Percentiles rank a stretch among this genome's conserved stretches.
phyloP scores from a whole-genome alignment of 345 rosid genomes.

The Euphorbia pulcherrima region DNA sequence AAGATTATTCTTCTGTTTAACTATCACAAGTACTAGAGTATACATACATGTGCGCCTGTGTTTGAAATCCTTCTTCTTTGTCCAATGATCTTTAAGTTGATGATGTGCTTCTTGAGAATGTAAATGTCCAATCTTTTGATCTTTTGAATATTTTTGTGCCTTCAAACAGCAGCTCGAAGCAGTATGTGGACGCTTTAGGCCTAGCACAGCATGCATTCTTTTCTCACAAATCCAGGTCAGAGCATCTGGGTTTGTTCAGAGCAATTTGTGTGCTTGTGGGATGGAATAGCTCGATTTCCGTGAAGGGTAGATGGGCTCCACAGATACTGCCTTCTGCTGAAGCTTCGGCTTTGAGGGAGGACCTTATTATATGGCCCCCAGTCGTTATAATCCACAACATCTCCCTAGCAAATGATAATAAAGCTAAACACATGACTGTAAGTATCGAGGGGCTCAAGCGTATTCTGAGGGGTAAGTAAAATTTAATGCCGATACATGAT shows the following conservation, averaged over 20 bases:
- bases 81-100: neutral
- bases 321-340: constrained; percentile 31
- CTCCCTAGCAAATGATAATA: constrained; percentile 33
- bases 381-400: constrained; percentile 42
- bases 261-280: constrained; percentile 55
- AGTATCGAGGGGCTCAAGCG: constrained; percentile 31
- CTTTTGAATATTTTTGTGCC: constrained; percentile 6
- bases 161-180: constrained; percentile 35
- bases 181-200: constrained; percentile 31
- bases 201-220: constrained; percentile 42
- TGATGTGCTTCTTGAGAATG: too few relatives aligned
- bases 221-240: constrained; percentile 27
- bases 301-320: constrained; percentile 28
- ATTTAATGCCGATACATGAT: neutral
- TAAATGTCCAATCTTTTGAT: neutral
- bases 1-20: too few relatives aligned
- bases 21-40: too few relatives aligned
- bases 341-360: constrained; percentile 40
- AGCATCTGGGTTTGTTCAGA: constrained; percentile 54
- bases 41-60: neutral
- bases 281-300: constrained; percentile 28
- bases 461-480: constrained; percentile 37
- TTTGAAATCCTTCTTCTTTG: neutral
- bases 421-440: constrained; percentile 27
- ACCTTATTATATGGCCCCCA: constrained; percentile 59